Evolutionary conservation across 495 filamentous ascomycete genomes (phyloP).

Genomic region (Hypoxylon rickii): DNA sequence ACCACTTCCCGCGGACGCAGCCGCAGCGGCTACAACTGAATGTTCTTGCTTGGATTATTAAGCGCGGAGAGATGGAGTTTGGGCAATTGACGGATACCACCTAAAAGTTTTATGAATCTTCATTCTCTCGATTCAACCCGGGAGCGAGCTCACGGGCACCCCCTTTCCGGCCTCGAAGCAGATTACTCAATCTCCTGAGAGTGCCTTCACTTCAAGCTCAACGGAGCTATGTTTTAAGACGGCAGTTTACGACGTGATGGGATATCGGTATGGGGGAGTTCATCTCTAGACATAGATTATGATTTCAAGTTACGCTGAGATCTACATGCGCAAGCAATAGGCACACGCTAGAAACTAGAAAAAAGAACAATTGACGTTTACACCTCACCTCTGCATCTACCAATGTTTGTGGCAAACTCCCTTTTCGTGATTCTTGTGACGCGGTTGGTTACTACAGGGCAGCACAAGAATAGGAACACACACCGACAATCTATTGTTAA

Average conservation of each 20-base stretch:
- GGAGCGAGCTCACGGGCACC: no score
- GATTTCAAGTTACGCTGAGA: conserved; percentile 7
- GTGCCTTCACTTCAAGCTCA: neutral
- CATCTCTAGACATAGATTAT: conserved; percentile 21
- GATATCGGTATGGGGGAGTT: conserved; percentile 4
- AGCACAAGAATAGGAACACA: neutral
- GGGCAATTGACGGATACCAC: neutral
- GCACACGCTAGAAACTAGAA: conserved; percentile 1
- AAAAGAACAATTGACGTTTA: conserved; percentile 17
- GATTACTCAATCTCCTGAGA: no score
- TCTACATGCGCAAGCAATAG: conserved; percentile 28
- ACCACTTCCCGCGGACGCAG: conserved; percentile 20
- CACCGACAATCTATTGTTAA: neutral
- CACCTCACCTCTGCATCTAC: neutral
- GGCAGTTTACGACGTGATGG: neutral
- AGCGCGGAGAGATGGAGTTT: conserved; percentile 19
- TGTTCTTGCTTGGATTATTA: conserved; percentile 7
- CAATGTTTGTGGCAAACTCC: neutral
- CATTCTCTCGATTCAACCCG: no score
- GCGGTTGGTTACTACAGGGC: conserved; percentile 1
- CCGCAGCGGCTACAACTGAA: conserved; percentile 34
- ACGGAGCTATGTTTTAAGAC: neutral
- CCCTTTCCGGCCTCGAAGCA: no score
- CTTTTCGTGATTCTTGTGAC: neutral
- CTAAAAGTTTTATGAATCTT: conserved; percentile 3